These are phyloP conservation scores for Podaxis sp. DNA, from an alignment of 768 basidiomycete species.

Conservation along the genomic window DNA sequence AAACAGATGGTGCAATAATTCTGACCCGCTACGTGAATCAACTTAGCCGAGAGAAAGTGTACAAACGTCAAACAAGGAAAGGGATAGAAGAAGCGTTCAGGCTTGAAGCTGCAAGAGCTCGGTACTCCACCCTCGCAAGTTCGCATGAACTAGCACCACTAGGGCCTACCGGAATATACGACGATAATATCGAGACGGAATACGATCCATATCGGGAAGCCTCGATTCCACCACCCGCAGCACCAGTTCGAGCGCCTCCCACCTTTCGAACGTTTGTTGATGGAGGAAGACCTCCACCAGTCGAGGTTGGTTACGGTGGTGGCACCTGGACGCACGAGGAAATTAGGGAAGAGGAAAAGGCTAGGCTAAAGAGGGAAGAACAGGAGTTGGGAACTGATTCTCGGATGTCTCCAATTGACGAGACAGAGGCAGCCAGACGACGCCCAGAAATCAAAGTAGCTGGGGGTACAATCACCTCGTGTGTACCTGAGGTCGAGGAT, in stretches of 20 bases:
- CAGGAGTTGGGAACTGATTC: conserved; percentile 8
- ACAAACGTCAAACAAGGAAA: conserved; percentile 29
- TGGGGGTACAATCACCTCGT: not conserved
- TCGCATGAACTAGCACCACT: conserved; percentile 18
- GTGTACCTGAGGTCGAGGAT: not conserved
- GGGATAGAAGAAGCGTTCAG: conserved; percentile 32
- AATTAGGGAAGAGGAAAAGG: conserved; percentile 30
- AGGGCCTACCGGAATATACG: conserved; percentile 17
- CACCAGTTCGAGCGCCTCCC: conserved; percentile 3
- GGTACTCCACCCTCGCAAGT: conserved; percentile 3
- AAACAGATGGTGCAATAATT: conserved; percentile 49
- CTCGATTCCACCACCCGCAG: conserved; percentile 8
- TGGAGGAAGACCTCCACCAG: conserved; percentile 14
- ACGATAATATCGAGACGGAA: conserved; percentile 19
- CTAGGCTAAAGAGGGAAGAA: conserved; percentile 18
- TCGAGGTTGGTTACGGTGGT: conserved; percentile 31
- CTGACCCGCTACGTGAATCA: conserved; percentile 51
- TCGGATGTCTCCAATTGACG: not conserved
- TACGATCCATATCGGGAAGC: conserved; percentile 38
- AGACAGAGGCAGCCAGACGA: conserved; percentile 13
- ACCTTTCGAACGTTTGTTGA: conserved; percentile 9
- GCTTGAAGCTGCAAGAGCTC: conserved; percentile 22
- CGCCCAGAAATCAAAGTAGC: conserved; percentile 12
- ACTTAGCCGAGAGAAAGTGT: conserved; percentile 46
- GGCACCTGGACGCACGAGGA: conserved; percentile 31